These are phyloP conservation scores for Pharnaceum exiguum DNA, from an alignment of 148 eudicot species.

Conservation along the genomic window DNA sequence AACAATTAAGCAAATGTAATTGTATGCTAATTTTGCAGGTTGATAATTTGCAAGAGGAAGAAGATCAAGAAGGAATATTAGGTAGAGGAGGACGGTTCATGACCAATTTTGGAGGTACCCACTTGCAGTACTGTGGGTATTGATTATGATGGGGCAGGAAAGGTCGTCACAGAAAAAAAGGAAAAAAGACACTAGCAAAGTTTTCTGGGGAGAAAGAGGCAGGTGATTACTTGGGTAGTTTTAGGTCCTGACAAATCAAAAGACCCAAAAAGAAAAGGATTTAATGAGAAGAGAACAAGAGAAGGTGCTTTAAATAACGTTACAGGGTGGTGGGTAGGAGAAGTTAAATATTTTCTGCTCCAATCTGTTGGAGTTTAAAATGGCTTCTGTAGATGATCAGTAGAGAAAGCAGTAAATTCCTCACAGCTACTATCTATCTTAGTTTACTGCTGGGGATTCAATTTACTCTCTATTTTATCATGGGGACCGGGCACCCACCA, in stretches of 20 bases:
- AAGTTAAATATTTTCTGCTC: constrained; percentile 18
- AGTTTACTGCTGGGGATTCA: constrained; percentile 5
- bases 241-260: constrained; percentile 22
- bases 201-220: neutral
- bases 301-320: constrained; percentile 20
- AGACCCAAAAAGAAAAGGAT: neutral
- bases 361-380: constrained; percentile 26
- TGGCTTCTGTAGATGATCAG: neutral
- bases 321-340: constrained; percentile 26
- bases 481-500: neutral
- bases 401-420: neutral
- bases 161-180: neutral
- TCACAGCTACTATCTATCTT: neutral
- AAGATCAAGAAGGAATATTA: constrained; percentile 30
- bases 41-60: constrained; percentile 50
- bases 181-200: neutral
- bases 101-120: constrained; percentile 39
- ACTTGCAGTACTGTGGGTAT: constrained; percentile 48
- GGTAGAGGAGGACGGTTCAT: constrained; percentile 33
- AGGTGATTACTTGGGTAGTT: constrained; percentile 5
- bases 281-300: neutral
- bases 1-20: too few species aligned
- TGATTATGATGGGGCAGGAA: constrained; percentile 4
- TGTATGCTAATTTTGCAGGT: constrained; percentile 28
- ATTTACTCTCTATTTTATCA: neutral